Evolutionary conservation across 371 early-diverging fungal genomes (phyloP).

Genomic region (Homolaphlyctis polyrhiza): DNA sequence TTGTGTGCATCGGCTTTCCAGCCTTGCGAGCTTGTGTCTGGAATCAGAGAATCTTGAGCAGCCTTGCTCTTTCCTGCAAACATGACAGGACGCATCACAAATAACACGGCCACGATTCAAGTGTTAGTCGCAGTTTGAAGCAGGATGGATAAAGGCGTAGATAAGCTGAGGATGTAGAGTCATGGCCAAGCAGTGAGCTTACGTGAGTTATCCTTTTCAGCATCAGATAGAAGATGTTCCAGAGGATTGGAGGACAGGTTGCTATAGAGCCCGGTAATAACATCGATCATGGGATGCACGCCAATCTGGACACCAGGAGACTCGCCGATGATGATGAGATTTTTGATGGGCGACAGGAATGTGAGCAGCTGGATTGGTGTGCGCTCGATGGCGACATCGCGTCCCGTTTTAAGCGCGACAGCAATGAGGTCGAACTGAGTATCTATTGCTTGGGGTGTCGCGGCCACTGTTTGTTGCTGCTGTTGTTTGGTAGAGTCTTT

Average conservation of each 20-base stretch:
- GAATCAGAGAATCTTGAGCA: constrained; percentile 12
- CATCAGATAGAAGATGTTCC: not conserved
- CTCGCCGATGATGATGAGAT: constrained; percentile 39
- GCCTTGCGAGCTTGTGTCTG: constrained; percentile 28
- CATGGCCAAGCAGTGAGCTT: not conserved
- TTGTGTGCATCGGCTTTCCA: constrained; percentile 50
- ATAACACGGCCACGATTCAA: too few relatives aligned
- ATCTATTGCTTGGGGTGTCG: not conserved
- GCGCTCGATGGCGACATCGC: constrained; percentile 35
- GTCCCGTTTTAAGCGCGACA: constrained; percentile 46
- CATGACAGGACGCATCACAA: too few relatives aligned
- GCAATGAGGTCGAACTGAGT: constrained; percentile 21
- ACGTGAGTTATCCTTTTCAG: not conserved
- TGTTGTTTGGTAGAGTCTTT: too few relatives aligned
- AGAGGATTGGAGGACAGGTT: not conserved
- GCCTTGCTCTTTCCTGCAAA: not conserved
- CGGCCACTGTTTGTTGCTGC: not conserved
- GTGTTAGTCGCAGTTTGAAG: too few relatives aligned
- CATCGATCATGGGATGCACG: constrained; percentile 31
- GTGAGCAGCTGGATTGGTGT: constrained; percentile 45
- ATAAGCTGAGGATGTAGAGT: not conserved
- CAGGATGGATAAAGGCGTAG: too few relatives aligned
- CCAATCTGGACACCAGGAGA: constrained; percentile 23
- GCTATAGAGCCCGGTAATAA: constrained; percentile 27
- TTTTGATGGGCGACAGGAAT: constrained; percentile 29